phyloP scores from a whole-genome alignment of 352 stramenopile species.

The Aphanomyces euteiches region DNA sequence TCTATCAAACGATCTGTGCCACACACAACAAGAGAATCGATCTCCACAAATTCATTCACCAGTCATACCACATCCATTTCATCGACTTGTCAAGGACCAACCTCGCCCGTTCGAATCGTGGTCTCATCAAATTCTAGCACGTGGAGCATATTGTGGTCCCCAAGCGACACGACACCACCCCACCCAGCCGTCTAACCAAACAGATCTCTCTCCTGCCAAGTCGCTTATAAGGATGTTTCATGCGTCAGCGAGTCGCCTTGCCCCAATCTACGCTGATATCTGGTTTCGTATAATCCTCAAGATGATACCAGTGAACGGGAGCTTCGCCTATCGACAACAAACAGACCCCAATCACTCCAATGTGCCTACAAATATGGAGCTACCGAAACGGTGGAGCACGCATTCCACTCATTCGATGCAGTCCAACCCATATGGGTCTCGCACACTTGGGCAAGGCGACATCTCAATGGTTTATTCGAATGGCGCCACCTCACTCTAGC shows the following conservation, averaged over 20 bases:
- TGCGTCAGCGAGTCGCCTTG: background rate
- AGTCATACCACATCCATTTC: background rate
- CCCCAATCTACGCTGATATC: slow-evolving; percentile 17
- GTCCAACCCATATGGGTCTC: background rate
- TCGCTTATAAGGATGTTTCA: background rate
- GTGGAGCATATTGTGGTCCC: background rate
- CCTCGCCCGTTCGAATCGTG: slow-evolving; percentile 5
- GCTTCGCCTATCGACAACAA: background rate
- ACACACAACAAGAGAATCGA: background rate
- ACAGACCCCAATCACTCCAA: background rate
- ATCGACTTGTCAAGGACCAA: background rate
- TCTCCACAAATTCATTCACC: background rate
- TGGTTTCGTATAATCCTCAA: slow-evolving; percentile 10
- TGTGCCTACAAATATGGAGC: background rate
- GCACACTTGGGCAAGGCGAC: background rate
- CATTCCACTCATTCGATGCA: background rate
- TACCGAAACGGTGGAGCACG: background rate
- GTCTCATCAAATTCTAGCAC: background rate
- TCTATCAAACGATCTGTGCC: background rate
- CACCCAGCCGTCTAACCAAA: background rate
- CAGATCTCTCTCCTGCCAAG: background rate
- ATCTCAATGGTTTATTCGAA: background rate
- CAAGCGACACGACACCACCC: background rate
- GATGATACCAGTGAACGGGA: background rate
- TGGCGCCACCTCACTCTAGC: background rate